A percentile compares a stretch with the other conserved stretches of the same genome.
Conservation (phyloP, 345 rosid genomes). For the Rhodamnia rubescens region DNA sequence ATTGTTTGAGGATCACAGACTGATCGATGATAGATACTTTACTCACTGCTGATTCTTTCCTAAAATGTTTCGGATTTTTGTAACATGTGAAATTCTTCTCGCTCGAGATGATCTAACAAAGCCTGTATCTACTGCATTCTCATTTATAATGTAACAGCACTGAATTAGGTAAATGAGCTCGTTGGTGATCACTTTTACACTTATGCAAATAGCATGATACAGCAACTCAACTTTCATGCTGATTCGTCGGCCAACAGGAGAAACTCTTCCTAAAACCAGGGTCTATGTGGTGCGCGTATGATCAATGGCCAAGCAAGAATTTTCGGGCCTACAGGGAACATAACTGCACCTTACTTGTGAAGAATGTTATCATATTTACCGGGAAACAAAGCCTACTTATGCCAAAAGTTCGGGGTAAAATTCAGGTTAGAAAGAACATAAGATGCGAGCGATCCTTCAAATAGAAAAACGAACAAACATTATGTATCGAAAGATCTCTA, state of each 20-base stretch:
- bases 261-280: background rate
- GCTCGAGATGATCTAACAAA: background rate
- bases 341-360: background rate
- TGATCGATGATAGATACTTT: background rate
- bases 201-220: background rate
- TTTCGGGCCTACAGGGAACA: background rate
- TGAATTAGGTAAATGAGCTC: background rate
- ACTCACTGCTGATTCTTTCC: background rate
- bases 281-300: background rate
- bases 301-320: background rate
- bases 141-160: background rate
- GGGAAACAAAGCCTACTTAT: background rate
- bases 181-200: background rate
- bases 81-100: background rate
- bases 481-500: background rate
- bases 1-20: background rate
- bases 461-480: background rate
- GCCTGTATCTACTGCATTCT: background rate
- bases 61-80: background rate
- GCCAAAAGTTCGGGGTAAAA: background rate
- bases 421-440: background rate
- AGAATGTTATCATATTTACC: background rate
- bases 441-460: background rate
- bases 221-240: background rate
- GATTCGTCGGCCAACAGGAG: background rate